Base-by-base conservation (phyloP, 768 basidiomycete species). In the Pulveroboletus sp. region DNA sequence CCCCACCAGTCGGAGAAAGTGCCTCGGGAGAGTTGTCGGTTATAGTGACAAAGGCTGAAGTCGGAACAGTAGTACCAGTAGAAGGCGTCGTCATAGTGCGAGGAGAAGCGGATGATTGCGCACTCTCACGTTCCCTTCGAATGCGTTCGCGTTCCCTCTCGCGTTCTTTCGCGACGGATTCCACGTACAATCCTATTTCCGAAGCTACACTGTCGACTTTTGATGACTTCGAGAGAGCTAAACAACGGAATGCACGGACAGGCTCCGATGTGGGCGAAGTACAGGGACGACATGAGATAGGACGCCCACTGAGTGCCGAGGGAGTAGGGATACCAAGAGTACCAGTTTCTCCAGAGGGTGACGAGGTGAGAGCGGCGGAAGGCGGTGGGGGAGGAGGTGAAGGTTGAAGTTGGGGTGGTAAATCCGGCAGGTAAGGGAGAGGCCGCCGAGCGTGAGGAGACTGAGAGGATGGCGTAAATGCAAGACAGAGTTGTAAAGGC, bases 91-190 rank as follows among this genome's bases (percentile, higher is more conserved):
- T 36, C 43, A 52, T 41, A 30, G 55, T 48, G 12, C 55, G 56
- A 3, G 68, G 61, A 43, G 70, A 69, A 37, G 60, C 49, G 6
- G 67, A 67, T 33, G 59, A 44, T 17, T 65, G 60, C 24, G 66
- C 73, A 33, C 68, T 73, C 58, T 88, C 84, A 17, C 84, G 71
- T 64, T 86, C 86, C 41, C 77, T 72, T 57, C 81, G 81, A 41
- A 89, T 74, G 26, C 86, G 74, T 56, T 90, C 88, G 6, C 87
- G 74, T 64, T 93, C 89, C 49, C 75, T 74, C 52, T 92, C 90
- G 15, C 90, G 74, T 58, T 92, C 90, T 54, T 79, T 80, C 4
- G 82, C 83, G 6, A 90, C 77, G 8, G 78, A 77, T 49, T 92
- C 90, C 6, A 92, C 85, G 57, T 87, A 91, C 2, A 72, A 72